A percentile compares a stretch with the other conserved stretches of the same genome.
phyloP scores from a whole-genome alignment of 176 grass and related monocot species.

The Microstegium vimineum region DNA sequence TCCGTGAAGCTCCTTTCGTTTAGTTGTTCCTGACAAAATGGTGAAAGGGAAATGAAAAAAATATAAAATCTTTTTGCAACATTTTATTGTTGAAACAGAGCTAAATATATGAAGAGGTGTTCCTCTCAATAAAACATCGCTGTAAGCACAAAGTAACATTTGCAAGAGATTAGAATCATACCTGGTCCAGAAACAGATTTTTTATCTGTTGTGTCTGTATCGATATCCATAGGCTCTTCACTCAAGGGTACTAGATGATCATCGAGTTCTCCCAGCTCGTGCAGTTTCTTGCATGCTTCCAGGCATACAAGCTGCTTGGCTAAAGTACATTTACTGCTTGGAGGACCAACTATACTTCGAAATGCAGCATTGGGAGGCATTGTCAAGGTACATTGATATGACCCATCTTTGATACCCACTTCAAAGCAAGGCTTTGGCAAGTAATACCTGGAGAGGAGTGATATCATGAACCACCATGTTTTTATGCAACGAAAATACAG shows the following conservation, averaged over 20 bases:
- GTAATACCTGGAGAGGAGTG: conserved; percentile 53
- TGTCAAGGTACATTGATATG: conserved; percentile 63
- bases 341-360: conserved; percentile 72
- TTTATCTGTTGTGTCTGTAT: conserved; percentile 1
- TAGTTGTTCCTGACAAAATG: conserved; percentile 73
- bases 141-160: conserved; percentile 20
- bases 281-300: conserved; percentile 89
- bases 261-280: conserved; percentile 68
- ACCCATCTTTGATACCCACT: conserved; percentile 30
- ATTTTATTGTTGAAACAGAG: conserved; percentile 4
- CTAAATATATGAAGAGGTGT: not conserved
- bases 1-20: conserved; percentile 84
- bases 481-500: conserved; percentile 14
- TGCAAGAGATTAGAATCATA: conserved; percentile 20
- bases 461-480: not conserved
- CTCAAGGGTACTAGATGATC: conserved; percentile 62
- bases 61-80: not conserved
- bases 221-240: conserved; percentile 41
- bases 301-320: conserved; percentile 86
- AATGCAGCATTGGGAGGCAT: conserved; percentile 80
- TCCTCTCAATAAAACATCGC: conserved; percentile 1
- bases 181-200: conserved; percentile 62
- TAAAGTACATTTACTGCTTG: conserved; percentile 52
- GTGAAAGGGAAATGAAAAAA: conserved; percentile 1
- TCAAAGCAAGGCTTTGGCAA: conserved; percentile 64